phyloP scores from a whole-genome alignment of 2,329 filamentous ascomycete genomes.

The Xylariales sp. region DNA sequence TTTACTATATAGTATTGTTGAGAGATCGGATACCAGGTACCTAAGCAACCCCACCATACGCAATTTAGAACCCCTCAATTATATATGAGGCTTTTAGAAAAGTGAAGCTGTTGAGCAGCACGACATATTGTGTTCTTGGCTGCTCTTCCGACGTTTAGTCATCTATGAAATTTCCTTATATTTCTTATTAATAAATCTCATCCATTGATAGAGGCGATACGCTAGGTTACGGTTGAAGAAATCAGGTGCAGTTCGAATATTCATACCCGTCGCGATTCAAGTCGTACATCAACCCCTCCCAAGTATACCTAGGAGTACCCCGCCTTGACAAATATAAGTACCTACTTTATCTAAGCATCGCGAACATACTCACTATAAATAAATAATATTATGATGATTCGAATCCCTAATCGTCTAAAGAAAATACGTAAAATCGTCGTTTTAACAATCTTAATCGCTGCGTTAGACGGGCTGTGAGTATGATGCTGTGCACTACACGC shows the following conservation, averaged over 20 bases:
- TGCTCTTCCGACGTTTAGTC: no score
- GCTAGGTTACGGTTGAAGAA: no score
- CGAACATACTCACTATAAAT: background rate
- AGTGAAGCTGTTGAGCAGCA: background rate
- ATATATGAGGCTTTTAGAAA: background rate
- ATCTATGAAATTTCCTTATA: no score
- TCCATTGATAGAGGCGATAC: no score
- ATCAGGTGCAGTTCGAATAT: no score
- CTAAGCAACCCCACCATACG: background rate
- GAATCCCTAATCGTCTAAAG: background rate
- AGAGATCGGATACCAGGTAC: no score
- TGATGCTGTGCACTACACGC: background rate
- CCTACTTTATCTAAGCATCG: background rate
- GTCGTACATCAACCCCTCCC: background rate
- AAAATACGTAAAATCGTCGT: background rate
- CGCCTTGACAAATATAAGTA: no score
- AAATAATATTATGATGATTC: background rate
- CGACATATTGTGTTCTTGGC: background rate
- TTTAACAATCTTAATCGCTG: background rate
- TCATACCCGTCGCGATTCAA: background rate
- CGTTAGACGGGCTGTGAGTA: background rate
- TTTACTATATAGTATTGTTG: background rate
- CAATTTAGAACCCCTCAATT: background rate
- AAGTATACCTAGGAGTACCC: no score
- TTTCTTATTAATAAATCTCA: no score